Percentiles rank a stretch among this genome's conserved stretches.
phyloP scores from a whole-genome alignment of 345 rosid genomes.

The Dovyalis caffra region DNA sequence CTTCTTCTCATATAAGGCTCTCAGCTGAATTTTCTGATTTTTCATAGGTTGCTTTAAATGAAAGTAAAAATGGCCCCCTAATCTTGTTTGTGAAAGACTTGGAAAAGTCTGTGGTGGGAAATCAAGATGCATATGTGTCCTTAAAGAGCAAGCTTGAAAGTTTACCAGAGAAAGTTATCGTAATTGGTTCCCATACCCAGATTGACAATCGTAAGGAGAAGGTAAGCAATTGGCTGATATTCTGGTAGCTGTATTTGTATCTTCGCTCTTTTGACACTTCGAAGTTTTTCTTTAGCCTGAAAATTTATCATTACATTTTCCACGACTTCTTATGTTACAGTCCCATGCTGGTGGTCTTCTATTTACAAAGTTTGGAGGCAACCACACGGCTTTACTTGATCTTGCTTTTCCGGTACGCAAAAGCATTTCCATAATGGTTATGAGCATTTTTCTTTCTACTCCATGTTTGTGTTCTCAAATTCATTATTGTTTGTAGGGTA shows the following conservation, averaged over 20 bases:
- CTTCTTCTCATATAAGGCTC: background rate
- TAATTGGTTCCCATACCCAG: conserved; percentile 88
- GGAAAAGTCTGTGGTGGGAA: conserved; percentile 78
- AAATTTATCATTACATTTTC: background rate
- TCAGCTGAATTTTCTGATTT: conserved; percentile 21
- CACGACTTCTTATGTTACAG: conserved; percentile 39
- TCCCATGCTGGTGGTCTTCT: conserved; percentile 90
- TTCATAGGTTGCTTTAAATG: conserved; percentile 63
- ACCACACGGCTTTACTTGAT: conserved; percentile 86
- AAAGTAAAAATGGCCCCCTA: conserved; percentile 67
- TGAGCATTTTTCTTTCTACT: background rate
- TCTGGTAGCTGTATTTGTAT: background rate
- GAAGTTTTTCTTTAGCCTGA: background rate
- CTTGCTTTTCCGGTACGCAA: conserved; percentile 84
- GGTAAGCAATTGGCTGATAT: conserved; percentile 36
- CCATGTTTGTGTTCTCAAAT: background rate
- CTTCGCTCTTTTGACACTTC: background rate
- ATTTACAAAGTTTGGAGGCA: conserved; percentile 92
- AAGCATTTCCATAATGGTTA: background rate
- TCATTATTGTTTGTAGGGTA: background rate
- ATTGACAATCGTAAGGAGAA: conserved; percentile 95
- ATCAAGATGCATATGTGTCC: conserved; percentile 60
- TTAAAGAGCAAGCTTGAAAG: conserved; percentile 76
- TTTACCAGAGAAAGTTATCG: conserved; percentile 70
- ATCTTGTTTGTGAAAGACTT: conserved; percentile 86